Evolutionary conservation across 78 protist genomes (phyloP).

Genomic region (Thecamonas trahens): DNA sequence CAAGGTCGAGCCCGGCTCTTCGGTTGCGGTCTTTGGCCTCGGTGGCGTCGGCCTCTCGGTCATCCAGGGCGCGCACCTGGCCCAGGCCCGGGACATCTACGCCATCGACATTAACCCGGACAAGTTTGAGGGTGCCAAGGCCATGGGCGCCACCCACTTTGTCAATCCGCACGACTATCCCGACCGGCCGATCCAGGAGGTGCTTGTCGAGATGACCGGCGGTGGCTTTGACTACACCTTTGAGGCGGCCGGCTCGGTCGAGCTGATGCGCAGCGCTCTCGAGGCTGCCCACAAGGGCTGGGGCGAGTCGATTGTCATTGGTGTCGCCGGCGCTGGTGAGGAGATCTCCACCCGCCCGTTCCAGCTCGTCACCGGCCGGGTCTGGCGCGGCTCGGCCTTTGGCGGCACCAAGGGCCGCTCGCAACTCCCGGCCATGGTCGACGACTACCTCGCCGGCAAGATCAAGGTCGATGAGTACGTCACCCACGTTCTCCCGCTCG

Average conservation of each 20-base stretch:
- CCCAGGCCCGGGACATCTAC: conserved; percentile 64
- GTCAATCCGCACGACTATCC: conserved; percentile 62
- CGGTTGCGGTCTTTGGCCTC: conserved; percentile 71
- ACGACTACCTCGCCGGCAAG: conserved; percentile 42
- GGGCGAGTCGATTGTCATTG: conserved; percentile 67
- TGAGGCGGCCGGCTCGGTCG: conserved; percentile 80
- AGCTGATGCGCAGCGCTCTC: conserved; percentile 76
- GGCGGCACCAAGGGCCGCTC: conserved; percentile 69
- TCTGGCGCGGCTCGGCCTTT: conserved; percentile 73
- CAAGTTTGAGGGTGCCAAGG: conserved; percentile 61
- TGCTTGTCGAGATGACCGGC: conserved; percentile 21
- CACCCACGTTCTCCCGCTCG: conserved; percentile 31
- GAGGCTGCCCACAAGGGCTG: conserved; percentile 83
- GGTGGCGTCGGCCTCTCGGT: conserved; percentile 80
- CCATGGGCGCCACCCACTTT: conserved; percentile 84
- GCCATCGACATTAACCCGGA: conserved; percentile 77
- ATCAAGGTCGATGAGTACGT: conserved; percentile 67
- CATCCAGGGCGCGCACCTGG: conserved; percentile 52
- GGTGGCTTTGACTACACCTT: conserved; percentile 86
- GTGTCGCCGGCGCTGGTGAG: conserved; percentile 84
- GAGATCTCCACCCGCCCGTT: conserved; percentile 88
- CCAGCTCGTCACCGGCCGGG: conserved; percentile 89
- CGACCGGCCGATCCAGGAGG: conserved; percentile 37
- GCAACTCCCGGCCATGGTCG: conserved; percentile 57
- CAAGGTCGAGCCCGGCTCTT: conserved; percentile 8